Conservation (phyloP, 371 early-diverging fungal species). For the Mycotypha africana region DNA sequence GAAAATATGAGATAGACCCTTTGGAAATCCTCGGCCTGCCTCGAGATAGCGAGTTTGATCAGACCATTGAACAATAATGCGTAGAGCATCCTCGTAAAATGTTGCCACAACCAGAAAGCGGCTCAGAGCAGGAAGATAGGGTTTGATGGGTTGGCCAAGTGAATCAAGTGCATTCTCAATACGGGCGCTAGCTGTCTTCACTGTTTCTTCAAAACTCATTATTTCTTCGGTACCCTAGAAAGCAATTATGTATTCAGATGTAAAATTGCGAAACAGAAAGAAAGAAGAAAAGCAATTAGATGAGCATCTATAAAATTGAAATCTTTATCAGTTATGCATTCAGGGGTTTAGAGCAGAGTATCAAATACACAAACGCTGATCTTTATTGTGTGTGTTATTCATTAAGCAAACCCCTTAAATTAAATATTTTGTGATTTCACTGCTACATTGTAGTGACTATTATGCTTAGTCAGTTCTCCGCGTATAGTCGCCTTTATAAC, state of each 20-base stretch:
- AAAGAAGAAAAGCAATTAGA: neutral
- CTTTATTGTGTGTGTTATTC: too few relatives aligned
- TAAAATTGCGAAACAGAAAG: neutral
- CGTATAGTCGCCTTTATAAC: too few relatives aligned
- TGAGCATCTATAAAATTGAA: too few relatives aligned
- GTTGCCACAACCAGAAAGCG: constrained; percentile 29
- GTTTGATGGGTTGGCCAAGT: constrained; percentile 8
- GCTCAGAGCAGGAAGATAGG: constrained; percentile 24
- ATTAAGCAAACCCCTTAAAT: too few relatives aligned
- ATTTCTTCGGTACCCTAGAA: too few relatives aligned
- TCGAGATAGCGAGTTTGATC: constrained; percentile 18
- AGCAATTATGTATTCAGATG: too few relatives aligned
- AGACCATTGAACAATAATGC: constrained; percentile 25
- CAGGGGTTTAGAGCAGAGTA: too few relatives aligned
- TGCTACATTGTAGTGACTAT: too few relatives aligned
- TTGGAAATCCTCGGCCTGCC: constrained; percentile 13
- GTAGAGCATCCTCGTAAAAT: constrained; percentile 30
- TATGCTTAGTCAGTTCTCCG: too few relatives aligned
- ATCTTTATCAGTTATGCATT: too few relatives aligned
- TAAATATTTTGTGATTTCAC: too few relatives aligned
- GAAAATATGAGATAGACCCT: constrained; percentile 6
- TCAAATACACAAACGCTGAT: too few relatives aligned
- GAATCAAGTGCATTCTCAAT: neutral
- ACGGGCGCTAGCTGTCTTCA: neutral
- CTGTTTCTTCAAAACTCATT: constrained; percentile 1